A percentile compares a stretch with the other conserved stretches of the same genome.
These are phyloP conservation scores for Eragrostis curvula DNA, from an alignment of 176 grass and related monocot species.

Conservation along the genomic window DNA sequence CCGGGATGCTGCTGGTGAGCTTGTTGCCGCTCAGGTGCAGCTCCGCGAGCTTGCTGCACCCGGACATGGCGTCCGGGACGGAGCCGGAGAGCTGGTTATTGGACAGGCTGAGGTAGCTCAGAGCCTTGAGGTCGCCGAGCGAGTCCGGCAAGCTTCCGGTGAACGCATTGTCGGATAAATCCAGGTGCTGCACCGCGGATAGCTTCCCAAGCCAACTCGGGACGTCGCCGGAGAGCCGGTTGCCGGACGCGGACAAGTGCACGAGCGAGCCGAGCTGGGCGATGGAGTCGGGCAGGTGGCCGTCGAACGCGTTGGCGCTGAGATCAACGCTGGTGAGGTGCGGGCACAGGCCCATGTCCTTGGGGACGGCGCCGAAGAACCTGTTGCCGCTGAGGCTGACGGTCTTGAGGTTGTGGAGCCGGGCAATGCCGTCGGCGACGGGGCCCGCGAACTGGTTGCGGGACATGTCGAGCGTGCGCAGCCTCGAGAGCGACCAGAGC, in stretches of 20 bases:
- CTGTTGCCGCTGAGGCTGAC: conserved; percentile 62
- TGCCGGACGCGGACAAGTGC: conserved; percentile 55
- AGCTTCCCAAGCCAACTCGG: conserved; percentile 75
- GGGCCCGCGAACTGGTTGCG: conserved; percentile 64
- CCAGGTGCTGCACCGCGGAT: conserved; percentile 57
- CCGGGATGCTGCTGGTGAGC: conserved; percentile 70
- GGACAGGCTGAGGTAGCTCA: conserved; percentile 77
- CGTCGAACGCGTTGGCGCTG: conserved; percentile 73
- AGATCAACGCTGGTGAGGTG: conserved; percentile 67
- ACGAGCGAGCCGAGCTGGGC: conserved; percentile 64
- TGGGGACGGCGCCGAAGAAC: conserved; percentile 64
- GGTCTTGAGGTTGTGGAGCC: conserved; percentile 75
- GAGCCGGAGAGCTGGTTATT: conserved; percentile 60
- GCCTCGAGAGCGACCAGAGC: conserved; percentile 57
- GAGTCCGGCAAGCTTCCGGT: conserved; percentile 67
- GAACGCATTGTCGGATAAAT: conserved; percentile 71
- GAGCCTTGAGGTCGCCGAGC: conserved; percentile 74
- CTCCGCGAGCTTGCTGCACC: conserved; percentile 71
- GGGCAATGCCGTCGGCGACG: conserved; percentile 47
- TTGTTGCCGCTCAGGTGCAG: conserved; percentile 60
- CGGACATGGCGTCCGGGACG: conserved; percentile 58
- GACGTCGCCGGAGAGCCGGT: conserved; percentile 62
- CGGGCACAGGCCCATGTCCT: conserved; percentile 65
- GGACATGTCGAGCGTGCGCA: conserved; percentile 76
- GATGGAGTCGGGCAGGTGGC: conserved; percentile 60